A percentile compares a stretch with the other conserved stretches of the same genome.
These are phyloP conservation scores for Agaricus blazei DNA, from an alignment of 768 basidiomycete species.

Conservation along the genomic window DNA sequence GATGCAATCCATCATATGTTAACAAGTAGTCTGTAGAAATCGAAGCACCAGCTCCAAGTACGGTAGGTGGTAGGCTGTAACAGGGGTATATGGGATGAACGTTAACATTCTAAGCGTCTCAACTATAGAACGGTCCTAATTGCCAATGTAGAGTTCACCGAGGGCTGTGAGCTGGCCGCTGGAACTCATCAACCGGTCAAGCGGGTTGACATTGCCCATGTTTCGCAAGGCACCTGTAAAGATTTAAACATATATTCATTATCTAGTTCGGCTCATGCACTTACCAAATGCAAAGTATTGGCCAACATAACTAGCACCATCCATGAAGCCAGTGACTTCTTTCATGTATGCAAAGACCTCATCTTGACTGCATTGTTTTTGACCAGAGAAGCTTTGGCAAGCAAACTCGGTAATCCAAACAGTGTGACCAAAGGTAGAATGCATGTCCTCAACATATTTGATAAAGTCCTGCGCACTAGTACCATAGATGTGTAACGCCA, in stretches of 20 bases:
- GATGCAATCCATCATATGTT: not conserved
- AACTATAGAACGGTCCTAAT: constrained; percentile 13
- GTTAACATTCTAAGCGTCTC: not conserved
- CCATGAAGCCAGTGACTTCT: constrained; percentile 38
- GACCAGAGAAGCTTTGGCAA: constrained; percentile 57
- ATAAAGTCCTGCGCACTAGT: constrained; percentile 42
- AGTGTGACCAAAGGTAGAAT: constrained; percentile 34
- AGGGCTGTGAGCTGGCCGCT: constrained; percentile 47
- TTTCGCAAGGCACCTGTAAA: constrained; percentile 48
- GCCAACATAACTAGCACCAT: constrained; percentile 34
- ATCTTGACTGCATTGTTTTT: constrained; percentile 30
- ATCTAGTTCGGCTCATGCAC: constrained; percentile 15
- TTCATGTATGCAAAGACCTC: constrained; percentile 48
- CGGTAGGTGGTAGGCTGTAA: not conserved
- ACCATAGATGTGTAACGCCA: constrained; percentile 72
- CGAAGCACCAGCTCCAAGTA: constrained; percentile 1
- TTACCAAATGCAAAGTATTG: constrained; percentile 58
- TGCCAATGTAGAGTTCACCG: constrained; percentile 42
- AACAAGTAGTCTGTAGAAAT: not conserved
- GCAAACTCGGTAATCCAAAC: constrained; percentile 73
- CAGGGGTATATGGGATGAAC: constrained; percentile 2
- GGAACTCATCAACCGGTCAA: constrained; percentile 45
- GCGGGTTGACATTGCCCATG: constrained; percentile 50
- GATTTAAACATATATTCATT: not conserved
- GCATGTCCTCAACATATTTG: constrained; percentile 40